phyloP scores from a whole-genome alignment of 495 filamentous ascomycete genomes.

The Annulohypoxylon stygium region DNA sequence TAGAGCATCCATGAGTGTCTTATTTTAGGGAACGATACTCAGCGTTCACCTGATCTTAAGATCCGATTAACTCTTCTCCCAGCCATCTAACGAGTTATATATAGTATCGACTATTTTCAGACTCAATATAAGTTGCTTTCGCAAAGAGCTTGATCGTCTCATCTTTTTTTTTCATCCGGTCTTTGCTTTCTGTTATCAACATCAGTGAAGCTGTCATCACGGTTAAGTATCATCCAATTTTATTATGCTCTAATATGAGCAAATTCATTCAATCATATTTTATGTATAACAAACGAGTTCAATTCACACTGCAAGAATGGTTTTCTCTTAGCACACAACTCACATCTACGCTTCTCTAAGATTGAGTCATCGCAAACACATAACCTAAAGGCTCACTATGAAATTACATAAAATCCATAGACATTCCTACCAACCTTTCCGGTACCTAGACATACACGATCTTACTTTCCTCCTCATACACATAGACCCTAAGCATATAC shows the following conservation, averaged over 20 bases:
- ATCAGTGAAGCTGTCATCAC: background rate
- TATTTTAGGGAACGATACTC: background rate
- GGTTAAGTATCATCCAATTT: background rate
- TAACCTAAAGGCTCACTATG: too few species aligned
- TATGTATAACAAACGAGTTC: background rate
- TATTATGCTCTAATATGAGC: background rate
- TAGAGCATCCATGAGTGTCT: background rate
- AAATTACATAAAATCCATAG: too few species aligned
- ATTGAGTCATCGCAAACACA: too few species aligned
- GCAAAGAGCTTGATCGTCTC: background rate
- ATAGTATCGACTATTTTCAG: slow-evolving; percentile 13
- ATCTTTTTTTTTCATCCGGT: background rate
- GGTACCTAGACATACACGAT: too few species aligned
- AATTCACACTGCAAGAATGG: too few species aligned
- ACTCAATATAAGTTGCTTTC: slow-evolving; percentile 17
- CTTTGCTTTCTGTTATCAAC: background rate
- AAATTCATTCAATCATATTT: background rate
- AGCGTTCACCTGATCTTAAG: background rate
- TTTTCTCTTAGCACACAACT: too few species aligned
- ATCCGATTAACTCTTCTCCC: background rate
- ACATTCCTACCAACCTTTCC: too few species aligned
- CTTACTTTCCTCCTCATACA: too few species aligned
- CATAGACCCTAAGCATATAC: too few species aligned
- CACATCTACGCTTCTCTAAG: too few species aligned
- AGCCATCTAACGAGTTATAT: slow-evolving; percentile 2